phyloP scores from a whole-genome alignment of 225 moss, liverwort and hornwort species.

The Ulota crispa region DNA sequence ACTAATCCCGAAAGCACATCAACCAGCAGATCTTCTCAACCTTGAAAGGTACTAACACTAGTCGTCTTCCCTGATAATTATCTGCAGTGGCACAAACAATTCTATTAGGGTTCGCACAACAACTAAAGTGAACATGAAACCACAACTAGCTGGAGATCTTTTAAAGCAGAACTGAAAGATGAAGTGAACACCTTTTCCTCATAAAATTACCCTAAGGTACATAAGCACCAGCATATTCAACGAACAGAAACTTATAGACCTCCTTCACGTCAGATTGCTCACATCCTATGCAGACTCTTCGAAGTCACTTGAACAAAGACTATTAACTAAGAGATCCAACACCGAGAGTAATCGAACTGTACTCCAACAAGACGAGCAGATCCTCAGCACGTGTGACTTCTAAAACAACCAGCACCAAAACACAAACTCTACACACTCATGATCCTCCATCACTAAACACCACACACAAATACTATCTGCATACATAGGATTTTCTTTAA shows the following conservation, averaged over 20 bases:
- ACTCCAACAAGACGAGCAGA: neutral
- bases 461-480: neutral
- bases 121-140: neutral
- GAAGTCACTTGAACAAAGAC: neutral
- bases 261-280: neutral
- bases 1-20: neutral
- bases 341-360: neutral
- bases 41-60: neutral
- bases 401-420: neutral
- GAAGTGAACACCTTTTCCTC: neutral
- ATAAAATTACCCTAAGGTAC: neutral
- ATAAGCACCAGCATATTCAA: neutral
- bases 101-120: neutral
- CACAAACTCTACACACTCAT: neutral
- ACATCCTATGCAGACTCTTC: neutral
- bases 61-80: neutral
- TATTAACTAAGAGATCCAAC: neutral
- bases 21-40: neutral
- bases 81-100: slow-evolving; percentile 11
- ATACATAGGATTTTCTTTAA: neutral
- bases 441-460: neutral
- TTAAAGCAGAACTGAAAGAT: neutral
- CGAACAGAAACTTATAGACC: neutral
- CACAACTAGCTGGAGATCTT: neutral
- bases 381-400: too few species aligned